These are phyloP conservation scores for Stemphylium beticola DNA, from an alignment of 2,329 filamentous ascomycete genomes.

Conservation along the genomic window DNA sequence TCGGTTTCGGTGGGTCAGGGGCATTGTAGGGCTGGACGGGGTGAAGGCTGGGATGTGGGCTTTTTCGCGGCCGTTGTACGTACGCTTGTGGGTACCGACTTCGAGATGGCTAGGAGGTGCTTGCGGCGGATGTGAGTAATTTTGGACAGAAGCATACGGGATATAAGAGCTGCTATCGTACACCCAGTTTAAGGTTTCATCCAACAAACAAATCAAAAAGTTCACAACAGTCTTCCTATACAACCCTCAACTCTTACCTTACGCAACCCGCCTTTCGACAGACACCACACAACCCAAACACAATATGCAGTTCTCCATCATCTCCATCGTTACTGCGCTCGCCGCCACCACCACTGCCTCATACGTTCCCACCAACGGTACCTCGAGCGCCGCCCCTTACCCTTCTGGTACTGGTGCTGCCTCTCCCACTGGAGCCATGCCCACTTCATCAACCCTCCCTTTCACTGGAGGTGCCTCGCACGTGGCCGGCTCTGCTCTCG, in stretches of 20 bases:
- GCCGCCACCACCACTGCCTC: constrained; percentile 37
- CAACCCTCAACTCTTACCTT: background rate
- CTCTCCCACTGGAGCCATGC: constrained; percentile 18
- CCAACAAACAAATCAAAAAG: background rate
- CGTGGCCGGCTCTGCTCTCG: constrained; percentile 35
- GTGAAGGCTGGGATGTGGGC: constrained; percentile 16
- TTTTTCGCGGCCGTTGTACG: constrained; percentile 16
- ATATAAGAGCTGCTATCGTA: constrained; percentile 13
- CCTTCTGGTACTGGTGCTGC: constrained; percentile 35
- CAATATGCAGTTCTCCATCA: constrained; percentile 43
- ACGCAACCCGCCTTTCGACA: background rate
- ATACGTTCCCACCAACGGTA: constrained; percentile 33
- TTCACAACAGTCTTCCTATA: background rate
- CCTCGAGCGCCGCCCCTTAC: constrained; percentile 26
- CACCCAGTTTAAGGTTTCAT: background rate
- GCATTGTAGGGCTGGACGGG: constrained; percentile 8
- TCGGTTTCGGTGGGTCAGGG: constrained; percentile 8
- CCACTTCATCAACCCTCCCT: constrained; percentile 25
- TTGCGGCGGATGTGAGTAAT: background rate
- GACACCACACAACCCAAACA: constrained; percentile 9
- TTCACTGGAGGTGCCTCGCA: constrained; percentile 38
- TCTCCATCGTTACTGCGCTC: constrained; percentile 32
- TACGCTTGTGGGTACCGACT: constrained; percentile 11
- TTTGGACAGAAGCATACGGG: background rate
- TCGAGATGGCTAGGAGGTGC: constrained; percentile 7